phyloP scores from a whole-genome alignment of 345 rosid species.

The Lumnitzera racemosa region DNA sequence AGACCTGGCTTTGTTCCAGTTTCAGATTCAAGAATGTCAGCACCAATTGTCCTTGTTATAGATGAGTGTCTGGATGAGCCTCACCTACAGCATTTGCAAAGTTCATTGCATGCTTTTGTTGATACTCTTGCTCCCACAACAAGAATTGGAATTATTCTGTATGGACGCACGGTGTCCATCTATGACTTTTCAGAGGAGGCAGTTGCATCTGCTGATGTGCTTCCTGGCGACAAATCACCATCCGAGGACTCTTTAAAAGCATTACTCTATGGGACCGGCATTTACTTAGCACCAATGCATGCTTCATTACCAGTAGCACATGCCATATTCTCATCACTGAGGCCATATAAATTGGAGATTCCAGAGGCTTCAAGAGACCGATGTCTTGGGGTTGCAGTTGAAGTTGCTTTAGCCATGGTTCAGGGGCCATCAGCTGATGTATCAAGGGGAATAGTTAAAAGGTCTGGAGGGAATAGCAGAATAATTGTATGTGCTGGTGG shows the following conservation, averaged over 20 bases:
- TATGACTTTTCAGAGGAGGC: slow-evolving; percentile 92
- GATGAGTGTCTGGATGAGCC: slow-evolving; percentile 98
- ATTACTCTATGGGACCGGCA: slow-evolving; percentile 87
- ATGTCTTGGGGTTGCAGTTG: slow-evolving; percentile 84
- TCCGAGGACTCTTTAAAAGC: slow-evolving; percentile 68
- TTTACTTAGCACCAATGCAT: slow-evolving; percentile 90
- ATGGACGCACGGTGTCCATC: slow-evolving; percentile 81
- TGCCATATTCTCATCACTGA: slow-evolving; percentile 79
- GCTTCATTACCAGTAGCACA: slow-evolving; percentile 92
- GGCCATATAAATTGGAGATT: slow-evolving; percentile 63
- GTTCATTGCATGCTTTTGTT: slow-evolving; percentile 93
- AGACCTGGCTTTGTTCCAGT: slow-evolving; percentile 83
- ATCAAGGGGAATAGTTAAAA: slow-evolving; percentile 78
- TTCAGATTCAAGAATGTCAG: slow-evolving; percentile 78
- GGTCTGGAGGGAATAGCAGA: slow-evolving; percentile 85
- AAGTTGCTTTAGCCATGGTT: slow-evolving; percentile 84
- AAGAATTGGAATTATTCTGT: slow-evolving; percentile 77
- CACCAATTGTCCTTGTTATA: slow-evolving; percentile 82
- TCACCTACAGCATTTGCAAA: slow-evolving; percentile 88
- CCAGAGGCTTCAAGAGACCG: slow-evolving; percentile 91
- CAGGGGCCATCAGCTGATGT: slow-evolving; percentile 92
- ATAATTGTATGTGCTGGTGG: slow-evolving; percentile 94
- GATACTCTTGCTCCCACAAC: slow-evolving; percentile 76
- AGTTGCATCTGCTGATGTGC: slow-evolving; percentile 93
- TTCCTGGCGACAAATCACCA: slow-evolving; percentile 84